Percentiles rank a stretch among this genome's conserved stretches.
Evolutionary conservation across 176 grass and related monocot species (phyloP).

Genomic region (Aegilops longissima): DNA sequence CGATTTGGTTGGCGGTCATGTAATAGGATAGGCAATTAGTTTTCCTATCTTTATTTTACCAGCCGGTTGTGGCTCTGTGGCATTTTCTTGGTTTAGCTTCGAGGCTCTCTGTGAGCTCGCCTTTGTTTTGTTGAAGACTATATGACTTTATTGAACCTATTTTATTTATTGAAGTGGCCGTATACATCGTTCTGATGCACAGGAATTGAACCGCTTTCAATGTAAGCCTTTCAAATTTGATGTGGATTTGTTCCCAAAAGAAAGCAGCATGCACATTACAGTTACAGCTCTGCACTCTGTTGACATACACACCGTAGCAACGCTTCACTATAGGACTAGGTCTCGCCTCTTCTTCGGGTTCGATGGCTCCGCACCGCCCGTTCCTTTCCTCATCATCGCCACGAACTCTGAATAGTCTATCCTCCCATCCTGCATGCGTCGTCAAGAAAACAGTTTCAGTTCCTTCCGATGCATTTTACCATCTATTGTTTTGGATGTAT

Average conservation of each 20-base stretch:
- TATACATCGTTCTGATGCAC: too few relatives aligned
- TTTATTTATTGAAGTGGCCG: too few relatives aligned
- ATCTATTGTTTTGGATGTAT: background rate
- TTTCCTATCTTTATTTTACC: too few relatives aligned
- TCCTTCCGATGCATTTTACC: background rate
- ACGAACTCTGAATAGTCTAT: conserved; percentile 68
- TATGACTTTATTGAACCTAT: too few relatives aligned
- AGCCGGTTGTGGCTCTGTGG: too few relatives aligned
- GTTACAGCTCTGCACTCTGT: background rate
- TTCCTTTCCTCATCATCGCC: conserved; percentile 58
- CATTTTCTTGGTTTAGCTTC: too few relatives aligned
- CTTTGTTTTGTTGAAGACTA: too few relatives aligned
- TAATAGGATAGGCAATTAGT: too few relatives aligned
- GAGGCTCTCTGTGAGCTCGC: too few relatives aligned
- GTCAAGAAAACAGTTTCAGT: background rate
- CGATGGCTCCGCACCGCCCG: conserved; percentile 10
- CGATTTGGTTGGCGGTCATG: too few relatives aligned
- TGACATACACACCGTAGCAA: background rate
- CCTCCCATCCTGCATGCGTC: conserved; percentile 58
- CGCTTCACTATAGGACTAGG: conserved; percentile 32
- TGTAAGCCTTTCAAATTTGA: background rate
- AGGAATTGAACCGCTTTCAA: background rate
- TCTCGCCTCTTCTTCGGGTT: conserved; percentile 48
- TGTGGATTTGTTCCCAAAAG: background rate
- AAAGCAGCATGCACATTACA: background rate